Evolutionary conservation across 345 rosid species (phyloP), one percentile per base, ranked within the genome.

Genomic region (Kandelia obovata): DNA sequence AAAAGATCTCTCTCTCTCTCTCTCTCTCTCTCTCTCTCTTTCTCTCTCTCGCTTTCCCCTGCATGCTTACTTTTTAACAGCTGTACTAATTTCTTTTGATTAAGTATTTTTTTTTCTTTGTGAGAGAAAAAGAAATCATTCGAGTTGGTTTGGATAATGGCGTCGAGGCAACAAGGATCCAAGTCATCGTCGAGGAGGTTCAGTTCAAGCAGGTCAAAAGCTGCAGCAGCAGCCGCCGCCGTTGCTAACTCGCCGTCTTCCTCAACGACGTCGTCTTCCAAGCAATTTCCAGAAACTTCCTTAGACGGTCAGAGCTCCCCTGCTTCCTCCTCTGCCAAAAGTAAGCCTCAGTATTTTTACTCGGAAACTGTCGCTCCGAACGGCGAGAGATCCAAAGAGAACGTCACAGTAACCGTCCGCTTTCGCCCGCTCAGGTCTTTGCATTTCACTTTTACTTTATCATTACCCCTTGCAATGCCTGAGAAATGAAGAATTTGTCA

Each of bases 301-400:
- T 17, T 84, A 3, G 98, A 96, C 71, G 89, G 91, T 21, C 97
- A 84, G 81, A 92, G 96, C 84, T 96, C 99, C 30, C 99, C 99
- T 6, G 96, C 95, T 1, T 92, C 98, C 20, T 89, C 98, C 17
- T 95, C 99, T 15, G 92, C 96, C 65, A 87, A 88, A 23, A 90
- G 97, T 79, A 95, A 92, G 80, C 97, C 85, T 11, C 92, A 78
- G 49, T 86, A 76, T 62, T 82, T 81, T 73, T 86, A 85, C 82
- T 72, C 92, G 0, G 96, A 88, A 51, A 80, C 74, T 57, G 74
- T 73, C 21, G 76, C 83, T 7, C 68, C 37, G 39, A 81, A 77
- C 34, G 80, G 70, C 9, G 84, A 83, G 65, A 80, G 87, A 75
- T 83, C 90, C 81, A 96, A 87, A 82, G 98, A 92, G 66, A 92